Evolutionary conservation across 1,139 yeast species (phyloP).

Genomic region (Geotrichum australiense): DNA sequence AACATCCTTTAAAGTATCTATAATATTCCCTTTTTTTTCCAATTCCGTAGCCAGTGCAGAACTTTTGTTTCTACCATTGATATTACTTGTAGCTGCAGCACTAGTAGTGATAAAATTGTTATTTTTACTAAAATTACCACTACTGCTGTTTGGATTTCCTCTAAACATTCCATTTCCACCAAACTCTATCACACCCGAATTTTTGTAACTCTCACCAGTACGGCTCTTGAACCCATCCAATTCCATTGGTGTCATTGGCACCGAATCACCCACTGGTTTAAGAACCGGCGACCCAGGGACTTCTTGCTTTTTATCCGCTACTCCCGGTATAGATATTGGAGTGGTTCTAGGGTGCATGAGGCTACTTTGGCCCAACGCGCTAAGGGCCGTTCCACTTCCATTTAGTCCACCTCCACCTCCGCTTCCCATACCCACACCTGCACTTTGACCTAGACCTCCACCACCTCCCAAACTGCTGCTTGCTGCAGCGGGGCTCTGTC

Average conservation of each 20-base stretch:
- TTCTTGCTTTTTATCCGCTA: background rate
- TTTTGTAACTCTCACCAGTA: too few relatives aligned
- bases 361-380: conserved; percentile 9
- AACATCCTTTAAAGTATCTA: too few relatives aligned
- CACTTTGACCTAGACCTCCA: background rate
- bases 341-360: conserved; percentile 7
- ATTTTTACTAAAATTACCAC: too few relatives aligned
- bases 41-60: too few relatives aligned
- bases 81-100: too few relatives aligned
- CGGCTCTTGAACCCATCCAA: too few relatives aligned
- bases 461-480: conserved; percentile 4
- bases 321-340: conserved; percentile 10
- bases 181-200: too few relatives aligned
- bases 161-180: too few relatives aligned
- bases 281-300: conserved; percentile 17
- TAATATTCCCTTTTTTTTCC: too few relatives aligned
- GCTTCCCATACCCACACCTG: background rate
- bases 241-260: conserved; percentile 19
- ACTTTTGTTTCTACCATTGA: too few relatives aligned
- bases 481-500: conserved; percentile 18
- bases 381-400: conserved; percentile 15
- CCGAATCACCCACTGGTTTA: conserved; percentile 15
- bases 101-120: too few relatives aligned
- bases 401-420: conserved; percentile 5
- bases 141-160: too few relatives aligned